Evolutionary conservation across 2,329 filamentous ascomycete genomes (phyloP).

Genomic region (Apiospora hydei): DNA sequence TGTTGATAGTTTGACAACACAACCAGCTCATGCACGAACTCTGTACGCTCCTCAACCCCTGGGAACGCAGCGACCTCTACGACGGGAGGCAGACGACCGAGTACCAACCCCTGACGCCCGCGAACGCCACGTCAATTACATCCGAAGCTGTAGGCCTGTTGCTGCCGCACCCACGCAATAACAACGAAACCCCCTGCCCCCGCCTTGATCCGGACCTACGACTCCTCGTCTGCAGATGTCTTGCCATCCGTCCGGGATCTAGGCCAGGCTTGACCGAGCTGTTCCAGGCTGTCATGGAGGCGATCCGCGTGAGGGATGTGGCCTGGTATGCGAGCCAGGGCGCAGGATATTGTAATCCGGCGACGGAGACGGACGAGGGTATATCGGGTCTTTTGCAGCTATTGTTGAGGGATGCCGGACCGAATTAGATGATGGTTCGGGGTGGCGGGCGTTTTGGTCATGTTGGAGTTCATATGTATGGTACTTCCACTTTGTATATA

Average conservation of each 20-base stretch:
- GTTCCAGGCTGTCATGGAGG: not conserved
- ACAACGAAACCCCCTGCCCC: not conserved
- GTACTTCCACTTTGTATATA: too few relatives aligned
- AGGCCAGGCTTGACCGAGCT: not conserved
- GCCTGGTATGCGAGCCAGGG: not conserved
- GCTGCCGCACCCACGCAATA: not conserved
- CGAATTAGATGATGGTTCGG: not conserved
- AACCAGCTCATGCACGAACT: not conserved
- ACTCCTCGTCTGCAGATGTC: not conserved
- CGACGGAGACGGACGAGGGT: not conserved
- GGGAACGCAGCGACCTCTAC: not conserved
- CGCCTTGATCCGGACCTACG: not conserved
- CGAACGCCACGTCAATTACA: not conserved
- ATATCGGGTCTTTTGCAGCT: not conserved
- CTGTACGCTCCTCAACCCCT: not conserved
- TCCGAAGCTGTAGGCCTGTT: not conserved
- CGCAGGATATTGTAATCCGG: not conserved
- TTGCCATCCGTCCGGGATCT: not conserved
- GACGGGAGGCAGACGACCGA: not conserved
- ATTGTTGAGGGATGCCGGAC: not conserved
- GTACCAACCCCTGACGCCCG: not conserved
- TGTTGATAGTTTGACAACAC: too few relatives aligned
- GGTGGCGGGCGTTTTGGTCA: too few relatives aligned
- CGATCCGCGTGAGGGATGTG: not conserved
- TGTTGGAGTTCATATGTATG: too few relatives aligned